Evolutionary conservation across 2,329 filamentous ascomycete genomes (phyloP), one percentile per base, ranked within the genome.

Genomic region (Fusarium sp.): DNA sequence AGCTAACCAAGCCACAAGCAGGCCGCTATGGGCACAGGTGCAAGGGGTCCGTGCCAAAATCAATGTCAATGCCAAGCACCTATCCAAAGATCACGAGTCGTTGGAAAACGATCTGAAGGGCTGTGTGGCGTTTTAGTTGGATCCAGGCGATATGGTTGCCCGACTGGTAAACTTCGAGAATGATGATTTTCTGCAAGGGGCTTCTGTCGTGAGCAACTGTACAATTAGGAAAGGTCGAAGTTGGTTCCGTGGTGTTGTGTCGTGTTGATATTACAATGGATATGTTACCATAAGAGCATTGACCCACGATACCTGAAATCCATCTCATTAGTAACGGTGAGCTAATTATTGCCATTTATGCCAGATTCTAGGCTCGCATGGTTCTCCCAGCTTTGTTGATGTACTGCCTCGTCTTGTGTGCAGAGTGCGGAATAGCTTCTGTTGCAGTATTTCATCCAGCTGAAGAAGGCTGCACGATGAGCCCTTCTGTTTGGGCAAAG

Each of bases 71-170:
- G 63, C 44, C 60, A 61, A 70, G 55, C 55, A 47, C 28, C 28
- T 51, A 54, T 35, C 63, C 58, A 48, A 47, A 30, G 35, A 50
- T 64, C 72, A 56, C 50, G 57, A 72, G 69, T 68, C 44, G 64
- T 59, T 73, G 44, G 57, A 57, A 45, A 51, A 48, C 54, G 51
- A 48, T 59, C 36, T 62, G 45, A 55, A 47, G 36, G 51, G 26
- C 51, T 28, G 28, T 35, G 75, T 78, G 76, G 76, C 75, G 75
- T 55, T 61, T 66, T 41, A 70, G 66, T 76, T 75, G 72, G 61
- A 45, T 60, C 62, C 66, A 62, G 55, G 63, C 68, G 64, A 62
- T 47, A 60, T 48, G 63, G 50, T 68, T 68, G 56, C 67, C 66
- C 60, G 39, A 74, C 75, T 69, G 26, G 63, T 62, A 60, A 61